phyloP scores from a whole-genome alignment of 2,329 filamentous ascomycete genomes.

The Colletotrichum liriopes region DNA sequence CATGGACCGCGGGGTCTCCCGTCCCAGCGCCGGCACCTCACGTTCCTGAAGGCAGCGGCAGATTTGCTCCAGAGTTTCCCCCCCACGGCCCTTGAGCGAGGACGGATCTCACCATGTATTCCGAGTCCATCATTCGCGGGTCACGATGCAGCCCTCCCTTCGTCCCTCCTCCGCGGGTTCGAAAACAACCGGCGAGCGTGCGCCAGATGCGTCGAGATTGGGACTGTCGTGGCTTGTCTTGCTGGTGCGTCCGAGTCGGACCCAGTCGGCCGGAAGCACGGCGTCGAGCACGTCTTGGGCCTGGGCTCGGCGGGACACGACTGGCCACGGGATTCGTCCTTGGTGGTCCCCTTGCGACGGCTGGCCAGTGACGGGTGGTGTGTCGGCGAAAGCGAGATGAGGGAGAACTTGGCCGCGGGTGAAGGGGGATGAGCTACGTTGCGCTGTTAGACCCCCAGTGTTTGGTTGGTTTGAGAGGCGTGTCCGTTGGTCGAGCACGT shows the following conservation, averaged over 20 bases:
- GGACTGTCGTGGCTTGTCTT: not conserved
- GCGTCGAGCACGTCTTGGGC: conserved; percentile 33
- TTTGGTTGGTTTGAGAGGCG: not conserved
- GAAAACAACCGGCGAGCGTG: not conserved
- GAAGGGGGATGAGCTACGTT: not conserved
- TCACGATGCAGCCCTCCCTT: not conserved
- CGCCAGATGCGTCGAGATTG: not conserved
- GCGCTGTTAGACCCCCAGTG: not conserved
- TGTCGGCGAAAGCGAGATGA: conserved; percentile 9
- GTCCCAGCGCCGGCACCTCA: not conserved
- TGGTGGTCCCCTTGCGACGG: not conserved
- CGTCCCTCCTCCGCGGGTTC: no score
- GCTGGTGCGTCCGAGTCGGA: not conserved
- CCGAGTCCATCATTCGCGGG: not conserved
- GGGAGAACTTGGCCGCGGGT: not conserved
- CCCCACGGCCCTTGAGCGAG: not conserved
- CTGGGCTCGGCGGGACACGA: conserved; percentile 23
- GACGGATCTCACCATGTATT: not conserved
- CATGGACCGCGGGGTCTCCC: conserved; percentile 5
- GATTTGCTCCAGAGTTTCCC: no score
- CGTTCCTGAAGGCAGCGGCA: not conserved
- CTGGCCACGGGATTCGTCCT: conserved; percentile 18
- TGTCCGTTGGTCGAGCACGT: not conserved
- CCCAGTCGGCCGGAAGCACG: conserved; percentile 32
- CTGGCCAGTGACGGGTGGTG: conserved; percentile 2